These are phyloP conservation scores for Solanum clarkiae DNA, from an alignment of 257 asterid species.

Conservation along the genomic window DNA sequence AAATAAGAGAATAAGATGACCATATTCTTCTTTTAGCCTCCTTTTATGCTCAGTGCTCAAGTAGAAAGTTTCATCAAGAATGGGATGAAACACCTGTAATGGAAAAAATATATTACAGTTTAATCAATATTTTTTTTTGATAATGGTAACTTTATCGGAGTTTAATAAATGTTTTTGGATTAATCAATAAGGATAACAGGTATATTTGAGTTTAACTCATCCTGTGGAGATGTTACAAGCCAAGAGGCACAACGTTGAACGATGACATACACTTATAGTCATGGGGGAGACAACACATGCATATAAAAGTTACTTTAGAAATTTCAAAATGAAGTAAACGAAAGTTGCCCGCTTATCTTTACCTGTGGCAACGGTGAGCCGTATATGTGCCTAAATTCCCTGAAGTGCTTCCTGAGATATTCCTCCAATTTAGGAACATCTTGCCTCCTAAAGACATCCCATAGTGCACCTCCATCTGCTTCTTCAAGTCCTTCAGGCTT, in stretches of 20 bases:
- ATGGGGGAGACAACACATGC: background rate
- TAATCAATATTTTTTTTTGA: background rate
- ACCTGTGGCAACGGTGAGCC: slow-evolving; percentile 31
- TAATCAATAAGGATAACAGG: background rate
- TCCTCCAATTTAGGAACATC: slow-evolving; percentile 61
- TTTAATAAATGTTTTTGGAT: background rate
- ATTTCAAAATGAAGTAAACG: background rate
- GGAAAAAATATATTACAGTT: background rate
- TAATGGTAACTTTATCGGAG: background rate
- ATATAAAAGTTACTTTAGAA: background rate
- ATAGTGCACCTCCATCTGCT: slow-evolving; percentile 60
- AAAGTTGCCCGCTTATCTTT: background rate
- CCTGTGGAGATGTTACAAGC: background rate
- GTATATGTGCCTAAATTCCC: slow-evolving; percentile 44
- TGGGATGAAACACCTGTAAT: slow-evolving; percentile 58
- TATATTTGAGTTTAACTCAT: background rate
- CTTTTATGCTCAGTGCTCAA: slow-evolving; percentile 42
- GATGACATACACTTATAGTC: background rate
- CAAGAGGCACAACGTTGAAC: background rate
- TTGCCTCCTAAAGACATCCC: slow-evolving; percentile 87
- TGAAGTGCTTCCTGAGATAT: slow-evolving; percentile 36
- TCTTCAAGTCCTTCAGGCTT: slow-evolving; percentile 1
- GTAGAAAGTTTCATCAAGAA: slow-evolving; percentile 70
- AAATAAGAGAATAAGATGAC: background rate
- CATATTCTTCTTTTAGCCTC: slow-evolving; percentile 39